Base-by-base conservation (phyloP, 176 grass and related monocot species). In the Dendrocalamus sinicus region DNA sequence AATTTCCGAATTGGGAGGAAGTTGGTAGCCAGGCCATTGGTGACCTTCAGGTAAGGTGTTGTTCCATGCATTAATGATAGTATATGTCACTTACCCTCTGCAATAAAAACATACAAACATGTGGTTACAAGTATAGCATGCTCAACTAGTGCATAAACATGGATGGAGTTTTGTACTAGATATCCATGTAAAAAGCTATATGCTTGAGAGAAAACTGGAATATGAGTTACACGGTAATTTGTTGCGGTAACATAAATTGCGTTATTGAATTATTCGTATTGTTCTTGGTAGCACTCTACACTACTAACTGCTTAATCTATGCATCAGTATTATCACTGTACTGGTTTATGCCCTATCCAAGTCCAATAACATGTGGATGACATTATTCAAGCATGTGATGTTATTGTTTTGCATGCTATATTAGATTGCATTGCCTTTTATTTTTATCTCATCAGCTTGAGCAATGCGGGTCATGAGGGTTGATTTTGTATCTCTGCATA, bases 1-100 rank as follows among this genome's bases (percentile, higher is more conserved):
- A 96, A 67, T 99, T 99, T 44, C 96, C 93, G 26, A 94, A 94
- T 51, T 99, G 96, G 96, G 85, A 96, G 79, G 92, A 96, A 79
- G 85, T 94, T 48, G 96, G 92, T 57, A 92, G 83, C 78, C 96
- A 99, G 81, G 93, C 93, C 5, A 99, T 99, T 86, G 96, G 92
- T 81, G 96, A 99, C 77, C 96, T 99, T 61, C 96, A 98, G 96
- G 96, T 94, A 72, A 83, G 50, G 15, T 30, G 8, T 55, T 86
- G 51, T 75, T 50, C 40, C 13, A 32, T 85, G 88, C 64, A 81
- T 47, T 65, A 41, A 73, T 46, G 39, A 10, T 66, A 81, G 55
- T 45, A 63, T 46, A 70, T 44, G 5, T 70, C 13, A 30, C 58
- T 10, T 68, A 12, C 16, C 24, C n/a, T 65, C 30, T 12, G 41